Evolutionary conservation across 129 eudicot genomes (phyloP), one percentile per base, ranked within the genome.

Genomic region (Lactuca saligna): DNA sequence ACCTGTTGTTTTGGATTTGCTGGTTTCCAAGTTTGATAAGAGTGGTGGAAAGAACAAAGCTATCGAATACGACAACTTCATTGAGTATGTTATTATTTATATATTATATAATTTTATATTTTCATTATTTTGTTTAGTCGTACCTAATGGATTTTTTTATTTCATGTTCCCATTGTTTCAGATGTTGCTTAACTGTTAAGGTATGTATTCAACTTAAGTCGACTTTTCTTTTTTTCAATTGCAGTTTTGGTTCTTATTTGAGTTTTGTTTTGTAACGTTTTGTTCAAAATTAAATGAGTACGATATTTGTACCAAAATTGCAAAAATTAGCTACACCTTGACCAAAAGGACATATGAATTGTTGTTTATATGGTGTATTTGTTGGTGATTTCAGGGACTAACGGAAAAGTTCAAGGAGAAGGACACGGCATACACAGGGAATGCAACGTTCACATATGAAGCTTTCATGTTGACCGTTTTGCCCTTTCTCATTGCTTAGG

Each of bases 181-280:
- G 98, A 89, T 93, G 98, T 70, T 93, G 98, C 73, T 78, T 93
- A 68, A 88, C 97, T 10, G 98, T 93, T 44, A 93, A 93, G 96
- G 98, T 89, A 83, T 54, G 81, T 1, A 69, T 67, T 57, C 41
- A 56, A 13, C 10, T n/a, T 72, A 5, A 5, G 66, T 31, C 29
- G 29, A 25, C 29, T 20, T 20, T 20, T 25, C 1, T 25, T 1
- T 25, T 25, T 25, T 25, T 25, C 29, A 0, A 25, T 25, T 25
- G 1, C 29, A 25, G 1, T 25, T 25, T 25, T 6, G 5, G 1
- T 35, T 35, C 38, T 4, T 35, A 35, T 35, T 4, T 4, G 38
- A 35, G 6, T 35, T 35, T 39, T 44, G 1, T 44, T 9, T 44
- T 9, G 10, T 3, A 13, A 1, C 14, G 50, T 44, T 44, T 25